phyloP scores from a whole-genome alignment of 106 monocot genomes.

The Cymbidium sinense region DNA sequence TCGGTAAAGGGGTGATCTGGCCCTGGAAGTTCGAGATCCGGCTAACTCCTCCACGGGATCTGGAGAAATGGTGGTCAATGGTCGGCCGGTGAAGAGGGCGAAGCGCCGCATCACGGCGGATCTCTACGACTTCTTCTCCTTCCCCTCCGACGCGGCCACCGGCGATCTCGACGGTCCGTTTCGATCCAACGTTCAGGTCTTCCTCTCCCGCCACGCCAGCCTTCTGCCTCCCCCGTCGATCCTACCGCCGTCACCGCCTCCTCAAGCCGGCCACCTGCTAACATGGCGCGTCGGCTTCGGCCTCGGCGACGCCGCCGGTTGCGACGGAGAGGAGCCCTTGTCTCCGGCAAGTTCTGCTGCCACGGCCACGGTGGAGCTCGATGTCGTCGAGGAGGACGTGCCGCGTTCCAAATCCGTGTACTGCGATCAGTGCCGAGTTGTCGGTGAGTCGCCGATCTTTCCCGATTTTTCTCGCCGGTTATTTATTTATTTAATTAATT shows the following conservation, averaged over 20 bases:
- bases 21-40: conserved; percentile 12
- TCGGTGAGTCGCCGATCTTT: conserved; percentile 43
- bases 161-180: conserved; percentile 44
- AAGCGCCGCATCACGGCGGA: conserved; percentile 56
- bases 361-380: conserved; percentile 47
- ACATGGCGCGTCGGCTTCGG: conserved; percentile 61
- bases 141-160: conserved; percentile 20
- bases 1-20: not conserved
- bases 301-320: conserved; percentile 1
- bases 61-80: conserved; percentile 53
- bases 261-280: conserved; percentile 20
- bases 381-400: conserved; percentile 81
- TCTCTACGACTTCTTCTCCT: conserved; percentile 48
- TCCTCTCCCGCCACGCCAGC: conserved; percentile 45
- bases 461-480: not conserved
- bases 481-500: no score
- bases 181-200: conserved; percentile 45
- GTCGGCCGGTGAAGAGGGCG: conserved; percentile 65
- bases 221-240: conserved; percentile 27
- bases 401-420: conserved; percentile 56
- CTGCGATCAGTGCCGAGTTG: conserved; percentile 96
- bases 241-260: conserved; percentile 20
- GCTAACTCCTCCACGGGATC: not conserved
- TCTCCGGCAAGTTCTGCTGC: not conserved
- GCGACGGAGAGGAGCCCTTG: not conserved